Conservation (phyloP, 1,284 basidiomycete genomes). For the Rhodotorula glutinis region DNA sequence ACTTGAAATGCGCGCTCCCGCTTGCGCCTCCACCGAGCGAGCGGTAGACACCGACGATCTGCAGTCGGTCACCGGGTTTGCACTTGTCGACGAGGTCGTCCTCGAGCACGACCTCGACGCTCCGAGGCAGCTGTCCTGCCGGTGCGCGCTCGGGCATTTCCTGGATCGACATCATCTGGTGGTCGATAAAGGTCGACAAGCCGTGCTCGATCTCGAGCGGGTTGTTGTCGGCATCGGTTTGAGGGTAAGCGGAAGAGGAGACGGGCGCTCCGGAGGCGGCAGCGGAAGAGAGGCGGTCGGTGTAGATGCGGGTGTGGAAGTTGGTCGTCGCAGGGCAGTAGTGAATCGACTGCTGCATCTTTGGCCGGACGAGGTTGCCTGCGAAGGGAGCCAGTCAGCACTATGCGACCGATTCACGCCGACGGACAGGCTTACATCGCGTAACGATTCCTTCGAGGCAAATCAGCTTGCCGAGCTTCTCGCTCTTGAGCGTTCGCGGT, state of each 20-base stretch:
- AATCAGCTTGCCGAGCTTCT: constrained; percentile 92
- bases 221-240: constrained; percentile 85
- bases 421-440: constrained; percentile 59
- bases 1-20: constrained; percentile 80
- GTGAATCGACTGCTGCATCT: constrained; percentile 95
- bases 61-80: constrained; percentile 96
- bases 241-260: constrained; percentile 85
- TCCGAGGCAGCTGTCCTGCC: constrained; percentile 91
- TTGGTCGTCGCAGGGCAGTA: constrained; percentile 81
- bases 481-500: constrained; percentile 82
- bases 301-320: constrained; percentile 87
- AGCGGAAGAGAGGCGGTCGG: constrained; percentile 83
- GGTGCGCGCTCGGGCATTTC: constrained; percentile 99
- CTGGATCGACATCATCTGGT: constrained; percentile 96
- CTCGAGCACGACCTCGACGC: constrained; percentile 91
- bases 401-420: too few species aligned
- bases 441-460: constrained; percentile 98
- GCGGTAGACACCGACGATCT: constrained; percentile 92
- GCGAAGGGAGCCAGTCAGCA: background rate
- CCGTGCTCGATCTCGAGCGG: constrained; percentile 90
- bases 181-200: constrained; percentile 86
- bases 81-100: constrained; percentile 96
- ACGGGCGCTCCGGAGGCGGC: constrained; percentile 64
- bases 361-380: constrained; percentile 91
- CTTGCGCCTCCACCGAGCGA: constrained; percentile 82